Evolutionary conservation across 805 yeast species (phyloP).

Genomic region (Nakazawaea wyomingensis): DNA sequence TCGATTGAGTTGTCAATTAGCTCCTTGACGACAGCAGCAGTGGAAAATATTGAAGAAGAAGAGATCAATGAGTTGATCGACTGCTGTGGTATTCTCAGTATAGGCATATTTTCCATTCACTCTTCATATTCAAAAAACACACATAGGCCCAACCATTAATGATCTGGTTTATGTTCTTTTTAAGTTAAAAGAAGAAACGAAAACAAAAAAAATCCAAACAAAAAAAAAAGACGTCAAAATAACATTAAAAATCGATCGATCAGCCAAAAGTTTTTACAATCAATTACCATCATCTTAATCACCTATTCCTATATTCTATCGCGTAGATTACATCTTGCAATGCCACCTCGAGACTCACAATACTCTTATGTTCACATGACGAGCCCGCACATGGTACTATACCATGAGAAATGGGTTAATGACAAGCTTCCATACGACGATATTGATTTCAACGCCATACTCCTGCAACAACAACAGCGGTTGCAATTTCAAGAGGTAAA

Average conservation of each 20-base stretch:
- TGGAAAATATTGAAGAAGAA: conserved; percentile 28
- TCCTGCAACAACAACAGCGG: conserved; percentile 11
- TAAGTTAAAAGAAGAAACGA: neutral
- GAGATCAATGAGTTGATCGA: conserved; percentile 21
- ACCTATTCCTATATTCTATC: too few relatives aligned
- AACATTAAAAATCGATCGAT: neutral
- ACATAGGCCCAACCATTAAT: too few relatives aligned
- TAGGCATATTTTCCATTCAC: conserved; percentile 13
- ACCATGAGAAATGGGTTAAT: conserved; percentile 26
- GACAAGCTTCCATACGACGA: conserved; percentile 28
- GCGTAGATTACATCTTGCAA: too few relatives aligned
- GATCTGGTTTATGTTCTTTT: neutral
- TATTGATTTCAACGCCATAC: conserved; percentile 17
- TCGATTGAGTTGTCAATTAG: conserved; percentile 37
- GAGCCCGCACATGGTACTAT: conserved; percentile 24
- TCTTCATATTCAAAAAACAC: too few relatives aligned
- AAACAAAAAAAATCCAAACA: neutral
- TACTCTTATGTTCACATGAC: conserved; percentile 25
- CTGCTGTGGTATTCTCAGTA: conserved; percentile 18
- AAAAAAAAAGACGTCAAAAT: neutral
- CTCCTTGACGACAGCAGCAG: conserved; percentile 33
- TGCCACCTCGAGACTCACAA: conserved; percentile 22
- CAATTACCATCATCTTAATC: too few relatives aligned
- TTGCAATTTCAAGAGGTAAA: conserved; percentile 9
- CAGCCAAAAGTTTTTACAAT: neutral